Percentiles rank a stretch among this genome's conserved stretches.
Conservation (phyloP, 2,329 filamentous ascomycete species). For the Aspergillus neotritici region DNA sequence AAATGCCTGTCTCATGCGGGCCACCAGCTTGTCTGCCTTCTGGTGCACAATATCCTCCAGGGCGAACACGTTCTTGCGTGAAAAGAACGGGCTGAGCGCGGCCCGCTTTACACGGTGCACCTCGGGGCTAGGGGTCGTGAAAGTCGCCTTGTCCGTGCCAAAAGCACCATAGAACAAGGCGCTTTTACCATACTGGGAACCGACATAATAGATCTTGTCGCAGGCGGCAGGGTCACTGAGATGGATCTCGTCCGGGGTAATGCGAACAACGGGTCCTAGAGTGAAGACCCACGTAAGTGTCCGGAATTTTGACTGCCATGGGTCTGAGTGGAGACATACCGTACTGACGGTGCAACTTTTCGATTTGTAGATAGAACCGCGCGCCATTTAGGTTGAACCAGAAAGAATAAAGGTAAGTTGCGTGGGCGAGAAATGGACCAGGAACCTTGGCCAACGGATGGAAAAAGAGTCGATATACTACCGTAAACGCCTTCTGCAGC, state of each 20-base stretch:
- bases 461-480: slow-evolving; percentile 23
- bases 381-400: slow-evolving; percentile 23
- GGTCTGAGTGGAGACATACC: slow-evolving; percentile 11
- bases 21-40: slow-evolving; percentile 19
- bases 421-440: slow-evolving; percentile 23
- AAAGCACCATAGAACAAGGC: slow-evolving; percentile 23
- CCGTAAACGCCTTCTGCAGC: slow-evolving; percentile 4
- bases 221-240: slow-evolving; percentile 22
- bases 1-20: slow-evolving; percentile 16
- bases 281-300: background rate
- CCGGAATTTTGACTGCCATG: background rate
- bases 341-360: slow-evolving; percentile 23
- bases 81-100: slow-evolving; percentile 29
- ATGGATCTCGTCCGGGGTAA: slow-evolving; percentile 25
- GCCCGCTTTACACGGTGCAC: slow-evolving; percentile 25
- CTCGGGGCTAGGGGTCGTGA: slow-evolving; percentile 22
- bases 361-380: slow-evolving; percentile 20
- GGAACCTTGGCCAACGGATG: slow-evolving; percentile 26
- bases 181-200: slow-evolving; percentile 21
- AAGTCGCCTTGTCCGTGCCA: slow-evolving; percentile 25
- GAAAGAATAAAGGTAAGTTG: slow-evolving; percentile 17
- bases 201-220: slow-evolving; percentile 23
- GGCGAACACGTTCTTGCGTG: slow-evolving; percentile 17
- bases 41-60: slow-evolving; percentile 22
- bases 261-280: slow-evolving; percentile 25